These are phyloP conservation scores for Lentinula guzmanii DNA, from an alignment of 768 basidiomycete genomes.

Conservation along the genomic window DNA sequence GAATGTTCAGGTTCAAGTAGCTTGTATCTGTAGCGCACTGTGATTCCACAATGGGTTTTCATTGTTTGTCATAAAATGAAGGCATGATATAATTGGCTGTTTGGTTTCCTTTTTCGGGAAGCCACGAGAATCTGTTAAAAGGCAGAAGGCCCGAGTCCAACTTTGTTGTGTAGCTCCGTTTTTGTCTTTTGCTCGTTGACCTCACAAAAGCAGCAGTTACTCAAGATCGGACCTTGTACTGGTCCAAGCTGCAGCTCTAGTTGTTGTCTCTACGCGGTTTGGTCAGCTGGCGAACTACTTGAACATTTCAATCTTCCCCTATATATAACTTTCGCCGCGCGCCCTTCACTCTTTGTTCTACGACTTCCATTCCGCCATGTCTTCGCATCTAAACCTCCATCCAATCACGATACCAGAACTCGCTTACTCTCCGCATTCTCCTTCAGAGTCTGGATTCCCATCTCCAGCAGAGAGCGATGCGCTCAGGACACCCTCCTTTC, in stretches of 20 bases:
- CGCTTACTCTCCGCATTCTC: constrained; percentile 24
- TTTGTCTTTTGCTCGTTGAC: constrained; percentile 2
- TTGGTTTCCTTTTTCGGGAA: not conserved
- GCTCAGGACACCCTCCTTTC: constrained; percentile 32
- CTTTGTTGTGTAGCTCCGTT: constrained; percentile 2
- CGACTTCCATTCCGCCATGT: constrained; percentile 9
- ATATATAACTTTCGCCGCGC: not conserved
- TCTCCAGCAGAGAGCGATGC: constrained; percentile 35
- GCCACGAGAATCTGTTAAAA: not conserved
- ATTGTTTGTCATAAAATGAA: not conserved
- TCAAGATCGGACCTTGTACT: not conserved
- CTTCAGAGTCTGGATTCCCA: constrained; percentile 22
- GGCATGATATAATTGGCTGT: not conserved
- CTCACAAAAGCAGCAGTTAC: not conserved
- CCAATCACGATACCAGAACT: constrained; percentile 20
- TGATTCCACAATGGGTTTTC: not conserved
- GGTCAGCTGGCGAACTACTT: constrained; percentile 1
- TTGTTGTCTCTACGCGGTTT: not conserved
- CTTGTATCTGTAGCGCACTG: not conserved
- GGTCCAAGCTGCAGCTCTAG: not conserved
- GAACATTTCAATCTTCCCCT: constrained; percentile 5
- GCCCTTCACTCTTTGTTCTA: constrained; percentile 9
- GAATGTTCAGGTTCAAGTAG: not conserved
- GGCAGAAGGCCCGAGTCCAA: not conserved
- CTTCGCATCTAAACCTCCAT: constrained; percentile 15